A percentile compares a stretch with the other conserved stretches of the same genome.
Evolutionary conservation across 129 eudicot species (phyloP).

Genomic region (Tagetes erecta): DNA sequence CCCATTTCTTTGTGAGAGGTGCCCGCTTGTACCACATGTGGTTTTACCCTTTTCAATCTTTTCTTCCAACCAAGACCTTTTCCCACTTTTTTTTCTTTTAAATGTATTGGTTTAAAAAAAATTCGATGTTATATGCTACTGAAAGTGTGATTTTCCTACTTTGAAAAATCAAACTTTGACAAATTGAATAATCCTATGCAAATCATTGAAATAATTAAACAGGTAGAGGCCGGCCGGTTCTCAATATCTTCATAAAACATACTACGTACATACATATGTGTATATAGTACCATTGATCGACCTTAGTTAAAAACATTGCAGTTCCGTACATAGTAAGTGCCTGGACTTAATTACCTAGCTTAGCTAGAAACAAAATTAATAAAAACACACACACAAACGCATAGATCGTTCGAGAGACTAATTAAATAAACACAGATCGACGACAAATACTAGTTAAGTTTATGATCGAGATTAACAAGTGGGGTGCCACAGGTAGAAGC

Average conservation of each 20-base stretch:
- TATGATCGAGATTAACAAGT: constrained; percentile 29
- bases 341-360: not conserved
- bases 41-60: too few species aligned
- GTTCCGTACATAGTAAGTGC: not conserved
- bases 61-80: too few species aligned
- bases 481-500: constrained; percentile 42
- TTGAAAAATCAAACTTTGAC: too few species aligned
- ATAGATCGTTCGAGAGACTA: not conserved
- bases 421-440: not conserved
- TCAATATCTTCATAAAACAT: not conserved
- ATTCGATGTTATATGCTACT: too few species aligned
- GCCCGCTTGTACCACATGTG: too few species aligned
- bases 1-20: too few species aligned
- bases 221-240: not conserved
- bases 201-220: too few species aligned
- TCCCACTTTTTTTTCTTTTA: too few species aligned
- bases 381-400: constrained; percentile 1
- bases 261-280: not conserved
- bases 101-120: too few species aligned
- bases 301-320: not conserved
- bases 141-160: too few species aligned
- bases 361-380: constrained; percentile 1
- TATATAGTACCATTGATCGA: constrained; percentile 1
- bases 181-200: too few species aligned
- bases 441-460: too few species aligned